Evolutionary conservation across 345 rosid genomes (phyloP), one percentile per base, ranked within the genome.

Genomic region (Ceriops zippeliana): DNA sequence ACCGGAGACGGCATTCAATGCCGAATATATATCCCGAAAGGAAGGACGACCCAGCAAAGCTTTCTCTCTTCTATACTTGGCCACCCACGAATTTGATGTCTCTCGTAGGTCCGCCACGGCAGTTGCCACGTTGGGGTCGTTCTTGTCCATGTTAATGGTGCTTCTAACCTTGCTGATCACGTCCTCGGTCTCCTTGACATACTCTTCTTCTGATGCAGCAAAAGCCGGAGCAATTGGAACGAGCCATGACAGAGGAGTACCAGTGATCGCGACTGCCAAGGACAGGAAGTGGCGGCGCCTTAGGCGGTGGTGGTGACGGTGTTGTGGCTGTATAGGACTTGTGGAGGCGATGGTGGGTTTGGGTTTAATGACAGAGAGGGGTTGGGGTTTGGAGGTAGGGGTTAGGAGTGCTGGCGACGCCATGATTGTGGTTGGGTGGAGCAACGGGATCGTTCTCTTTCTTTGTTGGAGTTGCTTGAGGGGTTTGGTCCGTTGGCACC

Each of bases 61-160:
- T 65, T 93, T 93, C 91, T 93, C 97, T 73, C 85, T 87, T 76
- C 96, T 69, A 68, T 93, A 93, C 91, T 95, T 95, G 0, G 99
- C 97, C 69, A 91, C 97, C 99, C 99, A 95, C 0, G 81, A 74
- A 65, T 95, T 95, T 13, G 97, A 91, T 7, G 86, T 73, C 59
- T 88, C 91, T 65, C 96, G 87, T 0, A 95, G 79, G 22, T 81
- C 93, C 47, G 97, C 87, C 70, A 89, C 97, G 6, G 96, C 93
- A 1, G 72, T 67, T 0, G 96, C 90, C 63, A 89, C 87, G 47
- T 81, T 90, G 2, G 99, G 99, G 70, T 91, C 96, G 34, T 68
- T 89, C 78, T 68, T 91, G 78, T 82, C 93, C 91, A 91, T 63
- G 61, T 27, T 76, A 63, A 95, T 88, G 46, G 97, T 89, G 46